Evolutionary conservation across 768 basidiomycete species (phyloP), one percentile per base, ranked within the genome.

Genomic region (Lyophyllum shimeji): DNA sequence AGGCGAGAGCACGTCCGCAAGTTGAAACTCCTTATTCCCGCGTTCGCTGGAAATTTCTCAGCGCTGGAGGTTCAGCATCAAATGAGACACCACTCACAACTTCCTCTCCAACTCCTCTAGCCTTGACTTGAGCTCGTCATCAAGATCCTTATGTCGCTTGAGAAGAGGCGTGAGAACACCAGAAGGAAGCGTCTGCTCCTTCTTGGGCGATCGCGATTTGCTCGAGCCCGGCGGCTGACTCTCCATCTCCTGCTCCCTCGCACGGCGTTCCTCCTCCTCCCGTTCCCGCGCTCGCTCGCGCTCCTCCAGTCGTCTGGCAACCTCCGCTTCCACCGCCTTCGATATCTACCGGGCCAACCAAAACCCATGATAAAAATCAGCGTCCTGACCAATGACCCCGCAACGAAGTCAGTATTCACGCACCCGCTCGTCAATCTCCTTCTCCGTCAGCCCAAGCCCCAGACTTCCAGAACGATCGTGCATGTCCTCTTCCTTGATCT

Each of bases 401-500:
- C 12, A 37, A 46, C n/a, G 7, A 45, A 13, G 21, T 55, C 25
- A 52, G 3, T 45, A 52, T 47, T n/a, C n/a, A 69, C 78, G n/a
- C 62, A 87, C 90, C 72, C 85, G 75, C 33, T 86, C 86, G 58
- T 91, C 86, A 58, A 91, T 87, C 46, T 91, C 89, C 63, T 84
- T 80, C 69, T 88, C 86, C 2, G 83, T 82, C 60, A 87, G 65
- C 27, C 76, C 78, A 39, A 73, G 51, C 27, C 73, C 72, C 18
- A 74, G 40, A 53, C 64, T 71, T 50, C 69, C 71, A 44, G 74
- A 72, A 37, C 68, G 63, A 59, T 73, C 72, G 20, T 55, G 57
- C 55, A 65, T 48, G 46, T 60, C 60, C 42, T 69, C 68, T 49
- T 65, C 60, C 33, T 55, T 45, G 43, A 68, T 62, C 60, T 68